Base-by-base conservation (phyloP, 2,329 filamentous ascomycete species). In the Macrophomina pseudophaseolina region DNA sequence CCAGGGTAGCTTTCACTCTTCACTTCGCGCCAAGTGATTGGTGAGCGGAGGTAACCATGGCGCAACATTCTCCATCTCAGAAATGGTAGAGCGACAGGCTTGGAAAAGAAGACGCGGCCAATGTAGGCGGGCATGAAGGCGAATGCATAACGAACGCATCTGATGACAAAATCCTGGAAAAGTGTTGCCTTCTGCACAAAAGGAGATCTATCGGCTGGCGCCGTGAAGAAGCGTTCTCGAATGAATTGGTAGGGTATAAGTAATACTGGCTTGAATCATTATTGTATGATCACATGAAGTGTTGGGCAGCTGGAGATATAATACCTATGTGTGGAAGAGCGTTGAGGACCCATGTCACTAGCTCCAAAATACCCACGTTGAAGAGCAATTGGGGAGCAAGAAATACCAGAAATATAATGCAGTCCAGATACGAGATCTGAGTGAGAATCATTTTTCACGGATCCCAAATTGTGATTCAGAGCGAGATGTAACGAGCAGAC, bases 71-170 rank as follows among this genome's bases (percentile, higher is more conserved):
- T 87, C 78, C 91, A 95, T 59, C 85, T 83, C 67, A 94, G 76
- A 75, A 94, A 94, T 0, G 91, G 91, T 59, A 92, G 75, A 1
- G 90, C 86, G 9, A 95, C 91, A 38, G 81, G 76, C 79, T 90
- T 92, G 6, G 88, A 90, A 76, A 95, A 92, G 82, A 95, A 94
- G 16, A 94, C 88, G 46, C 89, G 85, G 5, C 89, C 89, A 32
- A 94, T 85, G 40, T 80, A 83, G 8, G 90, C 84, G 2, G 90
- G 89, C 69, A 94, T 87, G 68, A 87, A 85, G 32, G 88, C 86
- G 74, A 94, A 94, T 14, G 90, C 90, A 82, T 91, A 93, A 64
- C 91, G 86, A 42, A 95, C 90, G 73, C 90, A 93, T 67, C 91
- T 86, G 67, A 94, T 85, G 58, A 93, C 90, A 51, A 93, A 76